Conservation (phyloP, 345 rosid species). For the Eucalyptus regnans region DNA sequence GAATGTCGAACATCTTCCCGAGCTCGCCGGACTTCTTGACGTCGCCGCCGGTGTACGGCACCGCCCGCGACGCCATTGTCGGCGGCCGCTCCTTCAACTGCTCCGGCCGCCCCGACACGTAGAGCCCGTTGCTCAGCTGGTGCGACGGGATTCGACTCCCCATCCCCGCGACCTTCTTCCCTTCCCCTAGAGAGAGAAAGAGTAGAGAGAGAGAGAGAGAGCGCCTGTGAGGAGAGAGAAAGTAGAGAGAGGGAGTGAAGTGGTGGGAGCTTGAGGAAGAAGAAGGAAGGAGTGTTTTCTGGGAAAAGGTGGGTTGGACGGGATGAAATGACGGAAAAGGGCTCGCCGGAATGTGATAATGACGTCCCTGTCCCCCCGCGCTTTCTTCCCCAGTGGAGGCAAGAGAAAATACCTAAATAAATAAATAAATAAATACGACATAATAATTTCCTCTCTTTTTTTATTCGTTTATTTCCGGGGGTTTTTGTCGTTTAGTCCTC, state of each 20-base stretch:
- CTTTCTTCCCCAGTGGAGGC: neutral
- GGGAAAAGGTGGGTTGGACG: neutral
- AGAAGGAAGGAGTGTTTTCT: constrained; percentile 3
- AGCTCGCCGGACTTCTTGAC: constrained; percentile 91
- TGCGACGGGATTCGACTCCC: constrained; percentile 72
- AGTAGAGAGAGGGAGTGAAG: neutral
- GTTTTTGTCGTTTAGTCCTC: neutral
- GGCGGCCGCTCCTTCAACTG: constrained; percentile 64
- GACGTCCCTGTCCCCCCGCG: neutral
- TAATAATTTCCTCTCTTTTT: neutral
- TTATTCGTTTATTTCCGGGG: neutral
- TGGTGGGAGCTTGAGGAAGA: constrained; percentile 5
- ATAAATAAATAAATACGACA: neutral
- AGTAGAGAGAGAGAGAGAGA: neutral
- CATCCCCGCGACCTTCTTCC: constrained; percentile 18
- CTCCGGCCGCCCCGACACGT: constrained; percentile 76
- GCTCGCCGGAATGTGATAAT: neutral
- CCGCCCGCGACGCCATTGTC: constrained; percentile 67
- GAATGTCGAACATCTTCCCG: constrained; percentile 90
- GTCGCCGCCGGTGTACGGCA: constrained; percentile 91
- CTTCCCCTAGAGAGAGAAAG: neutral
- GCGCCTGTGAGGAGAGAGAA: neutral
- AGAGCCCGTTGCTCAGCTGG: constrained; percentile 74
- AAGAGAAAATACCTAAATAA: neutral
- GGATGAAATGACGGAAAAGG: constrained; percentile 14